Base-by-base conservation (phyloP, 768 basidiomycete genomes). In the Leccinum subgranulosum region DNA sequence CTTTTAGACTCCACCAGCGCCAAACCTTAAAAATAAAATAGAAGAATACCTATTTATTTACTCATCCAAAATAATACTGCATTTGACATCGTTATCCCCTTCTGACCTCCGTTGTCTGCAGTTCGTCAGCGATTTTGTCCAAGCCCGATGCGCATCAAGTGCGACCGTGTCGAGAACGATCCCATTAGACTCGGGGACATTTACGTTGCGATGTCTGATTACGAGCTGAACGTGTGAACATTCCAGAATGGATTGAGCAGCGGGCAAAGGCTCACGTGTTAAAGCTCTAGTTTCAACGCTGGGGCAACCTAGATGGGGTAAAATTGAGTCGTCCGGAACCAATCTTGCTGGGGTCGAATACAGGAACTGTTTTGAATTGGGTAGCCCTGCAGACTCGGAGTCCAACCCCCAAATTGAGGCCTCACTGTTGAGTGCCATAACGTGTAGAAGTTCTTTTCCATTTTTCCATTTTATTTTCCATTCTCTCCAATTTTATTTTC, bases 71-170 rank as follows among this genome's bases (percentile, higher is more conserved):
- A 61, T 54, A 48, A 56, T 12, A 21, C 47, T 34, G 14, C 41
- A 11, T 62, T 51, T 68, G 60, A 71, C 67, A 73, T 64, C 64
- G 69, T 68, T 60, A 57, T 59, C 51, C 60, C 34, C 49, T 56
- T 23, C 51, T 36, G 31, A 53, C 52, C 29, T 51, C 59, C 60
- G 62, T 57, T 21, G 51, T 43, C 56, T 61, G 60, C 56, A 61
- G 19, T 58, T 61, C 58, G 48, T 58, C 60, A 55, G 51, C 47
- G 25, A 48, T 23, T 53, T 57, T 54, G 34, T 28, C 43, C 52
- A 48, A 48, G 47, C 47, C 47, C 47, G 48, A 51, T 58, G 54
- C 28, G 27, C 52, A 43, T 27, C n/a, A 29, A 50, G 56, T 60
- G 52, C 25, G 49, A 51, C 60, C 43, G 45, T 50, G 56, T 60